Conservation (phyloP, 371 early-diverging fungal genomes). For the Actinomucor elegans region DNA sequence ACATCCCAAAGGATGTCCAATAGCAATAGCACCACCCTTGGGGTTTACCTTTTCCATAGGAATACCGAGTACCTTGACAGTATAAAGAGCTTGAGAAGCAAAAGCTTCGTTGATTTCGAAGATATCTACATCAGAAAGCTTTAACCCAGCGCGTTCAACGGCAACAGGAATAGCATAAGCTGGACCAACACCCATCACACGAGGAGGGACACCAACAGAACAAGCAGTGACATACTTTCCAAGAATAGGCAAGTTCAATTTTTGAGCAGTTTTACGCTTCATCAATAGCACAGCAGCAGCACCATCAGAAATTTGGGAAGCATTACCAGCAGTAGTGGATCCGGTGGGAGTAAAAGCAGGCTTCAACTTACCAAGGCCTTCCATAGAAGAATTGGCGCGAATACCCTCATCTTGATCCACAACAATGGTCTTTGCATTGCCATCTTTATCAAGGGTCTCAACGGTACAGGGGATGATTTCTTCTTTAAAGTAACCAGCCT, state of each 20-base stretch:
- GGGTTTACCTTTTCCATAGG: conserved; percentile 93
- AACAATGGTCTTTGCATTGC: conserved; percentile 17
- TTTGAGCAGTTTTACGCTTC: conserved; percentile 90
- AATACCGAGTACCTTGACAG: conserved; percentile 83
- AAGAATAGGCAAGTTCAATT: conserved; percentile 83
- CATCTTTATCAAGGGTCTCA: conserved; percentile 72
- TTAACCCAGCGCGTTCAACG: conserved; percentile 81
- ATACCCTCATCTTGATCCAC: conserved; percentile 89
- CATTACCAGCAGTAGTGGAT: conserved; percentile 96
- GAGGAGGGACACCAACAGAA: conserved; percentile 91
- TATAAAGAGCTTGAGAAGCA: conserved; percentile 97
- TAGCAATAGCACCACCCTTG: conserved; percentile 94
- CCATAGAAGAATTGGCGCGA: conserved; percentile 77
- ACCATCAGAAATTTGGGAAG: conserved; percentile 98
- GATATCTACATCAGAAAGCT: conserved; percentile 75
- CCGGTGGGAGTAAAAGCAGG: conserved; percentile 85
- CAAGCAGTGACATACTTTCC: conserved; percentile 90
- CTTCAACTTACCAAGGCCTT: conserved; percentile 81
- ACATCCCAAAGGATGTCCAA: conserved; percentile 70
- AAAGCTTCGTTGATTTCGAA: conserved; percentile 98
- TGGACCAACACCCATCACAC: conserved; percentile 96
- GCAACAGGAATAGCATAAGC: conserved; percentile 94
- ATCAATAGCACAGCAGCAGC: conserved; percentile 96
- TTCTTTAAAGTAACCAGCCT: conserved; percentile 86
- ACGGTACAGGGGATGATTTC: conserved; percentile 93